Base-by-base conservation (phyloP, 140 eudicot species). In the Flaveria floridana region DNA sequence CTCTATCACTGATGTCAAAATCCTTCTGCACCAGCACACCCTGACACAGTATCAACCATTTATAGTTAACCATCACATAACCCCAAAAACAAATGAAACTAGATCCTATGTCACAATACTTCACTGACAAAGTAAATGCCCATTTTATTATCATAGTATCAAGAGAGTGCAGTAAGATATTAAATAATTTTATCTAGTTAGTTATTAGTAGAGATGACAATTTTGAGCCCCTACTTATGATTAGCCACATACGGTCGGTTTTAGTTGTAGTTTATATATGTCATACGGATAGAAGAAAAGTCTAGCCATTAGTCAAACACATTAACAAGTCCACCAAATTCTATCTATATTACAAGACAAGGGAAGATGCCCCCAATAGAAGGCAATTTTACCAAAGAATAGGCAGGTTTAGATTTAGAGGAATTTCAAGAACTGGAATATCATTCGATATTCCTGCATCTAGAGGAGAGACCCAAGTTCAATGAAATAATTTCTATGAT, bases 11-110 rank as follows among this genome's bases (percentile, higher is more conserved):
- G 30, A 86, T 86, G 77, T 86, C 80, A 79, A 88, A 90, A 75
- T 88, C 88, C 80, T 90, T 88, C 86, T 83, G 89, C 94, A 10
- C 81, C 82, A 41, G 79, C 65, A 69, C 42, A 62, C 85, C 95
- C 95, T 91, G 83, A 59, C 63, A 64, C 7, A 72, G 18, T 72
- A 25, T 18, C 65, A 70, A 10, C 55, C 73, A 52, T 59, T 47
- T 44, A 25, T 13, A 61, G 14, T 3, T 42, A 26, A 61, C 67
- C 2, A 23, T 11, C 13, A 25, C 30, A 11, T 23, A 61, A 12
- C 18, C 10, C 48, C 46, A 63, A 15, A 63, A 30, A 63, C 47
- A 63, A 63, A 63, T n/a, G 13, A 26, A 63, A 28, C 2, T 14
- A 14, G 5, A 12, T 30, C 46, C 21, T 30, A 63, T 21, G 6